Conservation (phyloP, 2,329 filamentous ascomycete genomes). For the Hawksworthiomyces lignivorus region DNA sequence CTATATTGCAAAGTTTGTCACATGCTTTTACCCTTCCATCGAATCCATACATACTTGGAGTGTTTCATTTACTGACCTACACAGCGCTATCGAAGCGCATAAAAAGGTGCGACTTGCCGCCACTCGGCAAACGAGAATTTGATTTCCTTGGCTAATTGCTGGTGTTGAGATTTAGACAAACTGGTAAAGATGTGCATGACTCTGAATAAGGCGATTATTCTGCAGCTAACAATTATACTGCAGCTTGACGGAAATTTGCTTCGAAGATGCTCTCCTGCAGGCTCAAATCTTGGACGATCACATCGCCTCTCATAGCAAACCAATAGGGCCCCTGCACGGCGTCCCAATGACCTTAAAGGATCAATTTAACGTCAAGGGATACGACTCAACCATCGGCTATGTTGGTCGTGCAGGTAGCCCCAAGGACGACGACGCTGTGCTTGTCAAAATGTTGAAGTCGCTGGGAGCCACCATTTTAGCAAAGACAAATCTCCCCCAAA, state of each 20-base stretch:
- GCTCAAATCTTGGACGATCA: slow-evolving; percentile 25
- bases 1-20: slow-evolving; percentile 6
- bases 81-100: slow-evolving; percentile 24
- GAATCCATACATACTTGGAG: too few species aligned
- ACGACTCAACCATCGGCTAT: slow-evolving; percentile 22
- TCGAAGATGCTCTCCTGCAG: slow-evolving; percentile 22
- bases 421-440: neutral
- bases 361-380: slow-evolving; percentile 20
- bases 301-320: slow-evolving; percentile 18
- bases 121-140: too few species aligned
- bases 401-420: slow-evolving; percentile 21
- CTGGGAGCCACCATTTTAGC: slow-evolving; percentile 22
- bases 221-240: neutral
- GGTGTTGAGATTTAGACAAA: slow-evolving; percentile 5
- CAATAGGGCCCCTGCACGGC: slow-evolving; percentile 28
- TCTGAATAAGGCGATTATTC: too few species aligned
- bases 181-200: too few species aligned
- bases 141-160: too few species aligned
- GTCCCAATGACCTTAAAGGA: slow-evolving; percentile 32
- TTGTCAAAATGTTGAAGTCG: slow-evolving; percentile 20
- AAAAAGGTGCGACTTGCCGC: neutral
- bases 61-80: too few species aligned
- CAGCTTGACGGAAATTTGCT: slow-evolving; percentile 34
- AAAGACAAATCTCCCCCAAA: slow-evolving; percentile 22
- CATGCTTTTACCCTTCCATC: too few species aligned